Percentiles rank a stretch among this genome's conserved stretches.
These are phyloP conservation scores for Barnettozyma pratensis DNA, from an alignment of 805 yeast species.

Conservation along the genomic window DNA sequence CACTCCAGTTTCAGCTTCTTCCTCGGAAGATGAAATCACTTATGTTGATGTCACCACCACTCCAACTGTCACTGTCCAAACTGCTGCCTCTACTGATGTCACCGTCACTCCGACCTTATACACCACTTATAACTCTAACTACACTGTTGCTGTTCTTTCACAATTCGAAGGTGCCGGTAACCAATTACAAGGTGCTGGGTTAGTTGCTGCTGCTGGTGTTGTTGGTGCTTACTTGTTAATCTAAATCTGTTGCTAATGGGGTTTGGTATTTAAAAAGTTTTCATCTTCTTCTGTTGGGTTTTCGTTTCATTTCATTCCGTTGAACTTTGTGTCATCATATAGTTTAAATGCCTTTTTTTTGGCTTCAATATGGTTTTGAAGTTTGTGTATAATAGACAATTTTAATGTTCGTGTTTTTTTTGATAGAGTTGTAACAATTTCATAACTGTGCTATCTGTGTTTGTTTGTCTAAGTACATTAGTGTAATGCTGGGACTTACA, in stretches of 20 bases:
- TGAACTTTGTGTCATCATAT: too few species aligned
- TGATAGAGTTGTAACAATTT: too few species aligned
- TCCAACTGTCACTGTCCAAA: constrained; percentile 33
- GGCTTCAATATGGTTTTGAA: background rate
- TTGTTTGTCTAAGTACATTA: too few species aligned
- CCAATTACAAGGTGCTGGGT: constrained; percentile 14
- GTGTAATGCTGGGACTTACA: too few species aligned
- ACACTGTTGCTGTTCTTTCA: constrained; percentile 11
- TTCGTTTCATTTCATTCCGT: background rate
- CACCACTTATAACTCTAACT: constrained; percentile 26
- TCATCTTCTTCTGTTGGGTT: too few species aligned
- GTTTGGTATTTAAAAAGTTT: background rate
- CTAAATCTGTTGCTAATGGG: background rate
- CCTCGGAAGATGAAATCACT: constrained; percentile 31
- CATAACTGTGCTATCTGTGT: too few species aligned
- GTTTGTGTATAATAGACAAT: constrained; percentile 3
- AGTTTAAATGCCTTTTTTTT: too few species aligned
- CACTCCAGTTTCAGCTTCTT: constrained; percentile 24
- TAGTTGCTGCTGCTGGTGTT: constrained; percentile 22
- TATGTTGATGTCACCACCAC: constrained; percentile 36
- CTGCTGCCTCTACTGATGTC: constrained; percentile 38
- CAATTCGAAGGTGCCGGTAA: constrained; percentile 22
- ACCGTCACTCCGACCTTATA: constrained; percentile 34
- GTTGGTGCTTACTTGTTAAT: constrained; percentile 26
- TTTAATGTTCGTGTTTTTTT: background rate